Evolutionary conservation across 176 grass and related monocot species (phyloP).

Genomic region (Aegilops bicornis): DNA sequence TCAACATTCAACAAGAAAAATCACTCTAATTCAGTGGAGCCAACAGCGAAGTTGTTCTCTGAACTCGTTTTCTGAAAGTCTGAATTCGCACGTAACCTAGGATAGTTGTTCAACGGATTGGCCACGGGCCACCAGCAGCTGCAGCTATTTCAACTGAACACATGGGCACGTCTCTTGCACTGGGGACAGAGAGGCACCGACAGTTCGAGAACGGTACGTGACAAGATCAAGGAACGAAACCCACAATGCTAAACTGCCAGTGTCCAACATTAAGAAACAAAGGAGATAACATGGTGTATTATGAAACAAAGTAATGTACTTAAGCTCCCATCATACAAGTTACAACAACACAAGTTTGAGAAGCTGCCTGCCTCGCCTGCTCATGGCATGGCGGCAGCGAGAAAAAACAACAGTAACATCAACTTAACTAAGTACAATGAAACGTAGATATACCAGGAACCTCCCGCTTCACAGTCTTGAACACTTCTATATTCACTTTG

Average conservation of each 20-base stretch:
- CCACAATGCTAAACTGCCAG: too few relatives aligned
- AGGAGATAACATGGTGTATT: not conserved
- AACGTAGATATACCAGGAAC: constrained; percentile 19
- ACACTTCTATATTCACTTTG: constrained; percentile 11
- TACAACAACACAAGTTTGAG: constrained; percentile 32
- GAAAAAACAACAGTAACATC: constrained; percentile 23
- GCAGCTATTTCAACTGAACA: not conserved
- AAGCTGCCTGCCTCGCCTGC: constrained; percentile 21
- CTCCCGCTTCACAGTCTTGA: constrained; percentile 26
- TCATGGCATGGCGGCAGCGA: constrained; percentile 20
- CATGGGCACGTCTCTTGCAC: constrained; percentile 16
- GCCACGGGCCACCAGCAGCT: not conserved
- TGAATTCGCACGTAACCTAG: not conserved
- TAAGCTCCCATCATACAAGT: constrained; percentile 29
- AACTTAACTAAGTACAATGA: constrained; percentile 30
- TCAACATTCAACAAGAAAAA: not conserved
- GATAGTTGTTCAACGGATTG: not conserved
- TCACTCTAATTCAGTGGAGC: not conserved
- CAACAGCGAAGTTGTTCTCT: not conserved
- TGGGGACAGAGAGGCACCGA: not conserved
- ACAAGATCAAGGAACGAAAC: constrained; percentile 7
- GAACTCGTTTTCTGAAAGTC: not conserved
- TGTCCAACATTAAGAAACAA: not conserved
- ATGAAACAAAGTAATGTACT: constrained; percentile 46
- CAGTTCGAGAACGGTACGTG: not conserved